Conservation (phyloP, 139 green algal species). For the Yamagishiella unicocca region DNA sequence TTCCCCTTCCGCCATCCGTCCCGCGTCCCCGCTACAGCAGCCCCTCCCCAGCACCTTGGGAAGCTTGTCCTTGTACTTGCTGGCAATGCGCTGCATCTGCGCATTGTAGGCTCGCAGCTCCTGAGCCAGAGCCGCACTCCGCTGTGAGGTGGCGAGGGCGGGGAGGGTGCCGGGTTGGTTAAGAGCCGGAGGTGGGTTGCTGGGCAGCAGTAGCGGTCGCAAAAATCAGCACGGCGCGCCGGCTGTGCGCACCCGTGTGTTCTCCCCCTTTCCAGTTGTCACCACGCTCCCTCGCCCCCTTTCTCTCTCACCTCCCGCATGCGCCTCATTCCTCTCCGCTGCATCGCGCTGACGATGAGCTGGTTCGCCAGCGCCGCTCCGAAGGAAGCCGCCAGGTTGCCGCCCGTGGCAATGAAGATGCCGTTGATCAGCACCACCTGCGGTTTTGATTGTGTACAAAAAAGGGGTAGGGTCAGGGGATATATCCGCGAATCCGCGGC, state of each 20-base stretch:
- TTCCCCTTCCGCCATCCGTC: too few relatives aligned
- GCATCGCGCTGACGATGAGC: slow-evolving; percentile 40
- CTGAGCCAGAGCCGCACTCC: not conserved
- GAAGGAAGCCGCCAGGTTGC: slow-evolving; percentile 48
- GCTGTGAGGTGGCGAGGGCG: not conserved
- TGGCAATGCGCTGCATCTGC: not conserved
- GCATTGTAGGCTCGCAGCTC: slow-evolving; percentile 31
- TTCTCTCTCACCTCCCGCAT: slow-evolving; percentile 17
- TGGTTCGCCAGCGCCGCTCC: slow-evolving; percentile 66
- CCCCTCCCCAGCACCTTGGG: not conserved
- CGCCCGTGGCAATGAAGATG: slow-evolving; percentile 35
- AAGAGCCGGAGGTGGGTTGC: too few relatives aligned
- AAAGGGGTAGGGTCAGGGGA: too few relatives aligned
- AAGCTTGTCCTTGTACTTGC: slow-evolving; percentile 18
- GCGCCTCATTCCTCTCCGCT: slow-evolving; percentile 6
- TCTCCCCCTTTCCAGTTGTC: too few relatives aligned
- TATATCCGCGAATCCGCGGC: too few relatives aligned
- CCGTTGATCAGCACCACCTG: slow-evolving; percentile 21
- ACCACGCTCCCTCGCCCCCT: not conserved
- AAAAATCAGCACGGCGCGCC: too few relatives aligned
- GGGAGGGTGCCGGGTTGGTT: too few relatives aligned
- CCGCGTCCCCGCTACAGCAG: too few relatives aligned
- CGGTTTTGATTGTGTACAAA: too few relatives aligned
- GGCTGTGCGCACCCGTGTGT: too few relatives aligned
- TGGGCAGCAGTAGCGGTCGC: too few relatives aligned